Conservation (phyloP, 192 early-diverging fungal genomes). For the Gamsiella multidivaricata region DNA sequence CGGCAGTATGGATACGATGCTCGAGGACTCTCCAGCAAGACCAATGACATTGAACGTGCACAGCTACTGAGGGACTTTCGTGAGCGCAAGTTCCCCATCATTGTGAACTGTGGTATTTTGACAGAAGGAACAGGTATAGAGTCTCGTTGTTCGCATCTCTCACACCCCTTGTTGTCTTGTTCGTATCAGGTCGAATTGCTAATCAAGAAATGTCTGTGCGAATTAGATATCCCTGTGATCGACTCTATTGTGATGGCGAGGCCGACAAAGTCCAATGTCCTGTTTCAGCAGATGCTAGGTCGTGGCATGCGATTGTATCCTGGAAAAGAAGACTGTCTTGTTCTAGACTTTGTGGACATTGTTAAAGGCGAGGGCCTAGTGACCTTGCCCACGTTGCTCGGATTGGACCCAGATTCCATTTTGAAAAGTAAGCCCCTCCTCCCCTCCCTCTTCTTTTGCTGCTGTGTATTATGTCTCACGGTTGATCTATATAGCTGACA, state of each 20-base stretch:
- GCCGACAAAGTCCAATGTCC: constrained; percentile 83
- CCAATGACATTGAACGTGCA: constrained; percentile 62
- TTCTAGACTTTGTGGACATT: constrained; percentile 90
- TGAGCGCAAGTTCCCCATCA: constrained; percentile 70
- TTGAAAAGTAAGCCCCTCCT: constrained; percentile 54
- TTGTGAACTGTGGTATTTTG: constrained; percentile 91
- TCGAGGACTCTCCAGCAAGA: constrained; percentile 67
- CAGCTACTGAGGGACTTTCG: constrained; percentile 72
- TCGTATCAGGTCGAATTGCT: no score
- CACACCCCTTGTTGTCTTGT: no score
- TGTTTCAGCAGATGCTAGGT: constrained; percentile 97
- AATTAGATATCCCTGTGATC: constrained; percentile 82
- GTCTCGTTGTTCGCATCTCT: no score
- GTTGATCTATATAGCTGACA: no score
- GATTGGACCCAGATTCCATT: constrained; percentile 70
- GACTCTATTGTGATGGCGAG: constrained; percentile 90
- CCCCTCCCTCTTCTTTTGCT: neutral
- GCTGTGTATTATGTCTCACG: neutral
- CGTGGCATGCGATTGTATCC: constrained; percentile 80
- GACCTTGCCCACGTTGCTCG: constrained; percentile 84
- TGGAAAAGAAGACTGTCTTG: constrained; percentile 80
- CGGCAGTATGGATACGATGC: constrained; percentile 60
- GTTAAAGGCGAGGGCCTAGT: constrained; percentile 63
- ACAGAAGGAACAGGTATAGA: constrained; percentile 65
- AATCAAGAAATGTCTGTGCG: neutral